These are phyloP conservation scores for Alnus glutinosa DNA, from an alignment of 306 rosid genomes.

Conservation along the genomic window DNA sequence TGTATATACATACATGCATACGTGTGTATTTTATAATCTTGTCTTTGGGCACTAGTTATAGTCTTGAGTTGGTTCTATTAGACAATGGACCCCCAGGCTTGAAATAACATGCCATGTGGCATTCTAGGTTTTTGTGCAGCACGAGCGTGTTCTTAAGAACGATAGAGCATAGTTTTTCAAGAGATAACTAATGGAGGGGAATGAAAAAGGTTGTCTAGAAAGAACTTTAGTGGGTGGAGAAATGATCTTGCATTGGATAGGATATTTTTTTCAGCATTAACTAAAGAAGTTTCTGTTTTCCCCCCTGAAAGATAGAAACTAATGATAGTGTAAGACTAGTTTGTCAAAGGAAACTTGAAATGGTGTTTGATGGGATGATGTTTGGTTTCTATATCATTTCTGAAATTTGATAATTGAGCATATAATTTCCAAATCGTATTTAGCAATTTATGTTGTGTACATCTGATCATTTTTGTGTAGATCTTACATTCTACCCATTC, in stretches of 20 bases:
- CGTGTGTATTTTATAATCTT: too few species aligned
- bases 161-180: not conserved
- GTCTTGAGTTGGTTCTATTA: not conserved
- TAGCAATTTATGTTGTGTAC: not conserved
- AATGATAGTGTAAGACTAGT: too few species aligned
- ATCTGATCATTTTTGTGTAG: not conserved
- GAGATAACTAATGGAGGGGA: not conserved
- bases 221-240: not conserved
- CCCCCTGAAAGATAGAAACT: too few species aligned
- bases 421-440: too few species aligned
- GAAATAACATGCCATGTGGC: not conserved
- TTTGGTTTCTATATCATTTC: too few species aligned
- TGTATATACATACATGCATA: too few species aligned
- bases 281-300: too few species aligned
- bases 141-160: not conserved
- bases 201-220: not conserved
- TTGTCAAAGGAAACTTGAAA: too few species aligned
- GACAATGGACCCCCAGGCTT: not conserved
- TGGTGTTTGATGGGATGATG: too few species aligned
- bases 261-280: too few species aligned
- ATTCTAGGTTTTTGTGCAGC: not conserved
- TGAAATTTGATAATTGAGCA: too few species aligned
- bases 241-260: not conserved
- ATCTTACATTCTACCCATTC: not conserved
- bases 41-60: too few species aligned